These are phyloP conservation scores for Neospora caninum DNA, from an alignment of 169 alveolate genomes.

Conservation along the genomic window DNA sequence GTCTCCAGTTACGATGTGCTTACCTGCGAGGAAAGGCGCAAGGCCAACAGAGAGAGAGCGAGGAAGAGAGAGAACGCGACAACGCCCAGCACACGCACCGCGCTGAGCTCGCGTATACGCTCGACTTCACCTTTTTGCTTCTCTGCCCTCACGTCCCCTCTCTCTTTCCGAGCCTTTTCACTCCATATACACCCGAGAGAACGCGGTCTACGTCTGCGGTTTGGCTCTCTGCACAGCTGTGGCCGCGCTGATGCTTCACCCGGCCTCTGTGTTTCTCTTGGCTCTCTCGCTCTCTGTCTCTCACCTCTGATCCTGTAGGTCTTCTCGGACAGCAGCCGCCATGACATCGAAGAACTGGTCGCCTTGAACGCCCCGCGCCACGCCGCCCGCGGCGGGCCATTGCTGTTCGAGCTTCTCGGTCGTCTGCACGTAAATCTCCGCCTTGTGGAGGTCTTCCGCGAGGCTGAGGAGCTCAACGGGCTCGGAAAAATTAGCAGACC, in stretches of 20 bases:
- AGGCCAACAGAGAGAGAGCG: not conserved
- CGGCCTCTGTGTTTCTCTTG: too few species aligned
- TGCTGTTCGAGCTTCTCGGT: constrained; percentile 35
- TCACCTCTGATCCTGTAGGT: constrained; percentile 69
- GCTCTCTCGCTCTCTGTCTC: not conserved
- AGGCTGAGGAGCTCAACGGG: constrained; percentile 42
- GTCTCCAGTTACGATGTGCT: too few species aligned
- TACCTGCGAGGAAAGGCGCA: not conserved
- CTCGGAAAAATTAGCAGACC: constrained; percentile 58
- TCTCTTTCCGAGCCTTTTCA: not conserved
- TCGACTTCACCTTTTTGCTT: too few species aligned
- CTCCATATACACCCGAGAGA: too few species aligned
- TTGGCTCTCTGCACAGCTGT: too few species aligned
- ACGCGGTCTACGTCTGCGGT: too few species aligned
- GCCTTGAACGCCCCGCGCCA: constrained; percentile 2
- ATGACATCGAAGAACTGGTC: constrained; percentile 63
- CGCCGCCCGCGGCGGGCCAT: constrained; percentile 53
- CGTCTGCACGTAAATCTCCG: constrained; percentile 60
- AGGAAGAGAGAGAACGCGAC: too few species aligned
- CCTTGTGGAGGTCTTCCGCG: constrained; percentile 58
- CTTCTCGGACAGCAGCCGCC: constrained; percentile 66
- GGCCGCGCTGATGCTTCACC: too few species aligned
- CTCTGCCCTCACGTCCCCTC: not conserved
- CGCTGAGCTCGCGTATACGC: not conserved
- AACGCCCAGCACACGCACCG: not conserved